These are phyloP conservation scores for Rhizophora mangle DNA, from an alignment of 345 rosid genomes.

Conservation along the genomic window DNA sequence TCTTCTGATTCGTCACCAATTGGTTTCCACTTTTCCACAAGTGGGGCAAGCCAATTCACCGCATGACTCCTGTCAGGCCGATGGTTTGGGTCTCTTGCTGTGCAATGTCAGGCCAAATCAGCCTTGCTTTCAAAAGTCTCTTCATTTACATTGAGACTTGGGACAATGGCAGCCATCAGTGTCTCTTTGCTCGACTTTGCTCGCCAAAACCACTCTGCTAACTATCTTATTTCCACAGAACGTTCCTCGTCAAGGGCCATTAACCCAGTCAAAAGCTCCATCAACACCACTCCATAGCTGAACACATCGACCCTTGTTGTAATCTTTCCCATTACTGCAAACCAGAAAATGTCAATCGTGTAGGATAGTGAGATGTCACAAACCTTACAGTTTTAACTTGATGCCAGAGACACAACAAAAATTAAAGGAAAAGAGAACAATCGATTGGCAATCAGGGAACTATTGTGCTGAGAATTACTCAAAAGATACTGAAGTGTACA, in stretches of 20 bases:
- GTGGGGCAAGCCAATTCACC: conserved; percentile 39
- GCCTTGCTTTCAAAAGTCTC: conserved; percentile 41
- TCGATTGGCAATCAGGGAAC: no score
- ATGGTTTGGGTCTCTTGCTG: conserved; percentile 44
- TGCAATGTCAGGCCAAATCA: conserved; percentile 51
- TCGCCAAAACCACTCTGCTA: conserved; percentile 53
- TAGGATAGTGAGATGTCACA: neutral
- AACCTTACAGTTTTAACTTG: no score
- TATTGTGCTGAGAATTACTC: no score
- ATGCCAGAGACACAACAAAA: no score
- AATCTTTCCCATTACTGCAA: conserved; percentile 51
- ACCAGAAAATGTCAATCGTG: neutral
- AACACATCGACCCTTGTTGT: conserved; percentile 50
- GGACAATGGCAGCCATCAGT: conserved; percentile 35
- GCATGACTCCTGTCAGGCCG: conserved; percentile 55
- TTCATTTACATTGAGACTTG: conserved; percentile 24
- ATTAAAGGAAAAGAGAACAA: no score
- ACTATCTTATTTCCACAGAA: conserved; percentile 43
- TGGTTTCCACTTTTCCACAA: conserved; percentile 52
- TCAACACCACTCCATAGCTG: conserved; percentile 50
- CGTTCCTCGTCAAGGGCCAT: conserved; percentile 44
- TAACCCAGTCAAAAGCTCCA: conserved; percentile 47
- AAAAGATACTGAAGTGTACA: no score
- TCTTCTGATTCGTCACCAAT: conserved; percentile 20
- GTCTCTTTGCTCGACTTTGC: conserved; percentile 38